Base-by-base conservation (phyloP, 345 rosid genomes). In the Lumnitzera littorea region DNA sequence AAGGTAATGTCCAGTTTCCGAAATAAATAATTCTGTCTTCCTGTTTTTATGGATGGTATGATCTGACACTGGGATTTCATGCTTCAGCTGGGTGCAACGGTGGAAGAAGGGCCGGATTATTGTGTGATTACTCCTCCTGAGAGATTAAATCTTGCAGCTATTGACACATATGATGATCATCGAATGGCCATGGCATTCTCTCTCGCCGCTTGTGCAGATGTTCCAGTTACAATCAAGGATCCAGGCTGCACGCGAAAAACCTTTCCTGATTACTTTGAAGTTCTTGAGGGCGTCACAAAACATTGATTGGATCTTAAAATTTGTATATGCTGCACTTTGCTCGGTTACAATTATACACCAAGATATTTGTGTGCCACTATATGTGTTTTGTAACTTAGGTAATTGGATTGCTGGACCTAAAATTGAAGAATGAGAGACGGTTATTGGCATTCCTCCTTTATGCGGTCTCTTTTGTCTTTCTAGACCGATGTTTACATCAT, bases 181-280 rank as follows among this genome's bases (percentile, higher is more conserved):
- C 77, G 99, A 51, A 94, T 94, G 99, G 99, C 99, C 64, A 91
- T 94, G 99, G 84, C 99, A 10, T 94, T 91, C 78, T 90, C 97
- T 15, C 91, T 94, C 8, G 97, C 97, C 16, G 97, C 97, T 51
- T 94, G 97, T 72, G 88, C 79, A n/a, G 92, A 83, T 27, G 99
- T 94, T 63, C 95, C 95, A 2, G 89, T 94, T 51, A 94, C 95
- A 56, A 91, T 94, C 76, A 91, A 62, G 48, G 99, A 94, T 77
- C 97, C 99, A 1, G 79, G 87, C 58, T 95, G 99, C 76, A 95
- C 96, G 7, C 71, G 85, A 46, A 91, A 95, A 69, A 95, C 99
- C 51, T 94, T 95, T 84, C 99, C 96, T 0, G 88, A 91, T 76
- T 95, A 90, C 76, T 95, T 95, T 51, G 86, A 95, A 68, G 95